Evolutionary conservation across 768 basidiomycete genomes (phyloP), one percentile per base, ranked within the genome.

Genomic region (Suillus luteus): DNA sequence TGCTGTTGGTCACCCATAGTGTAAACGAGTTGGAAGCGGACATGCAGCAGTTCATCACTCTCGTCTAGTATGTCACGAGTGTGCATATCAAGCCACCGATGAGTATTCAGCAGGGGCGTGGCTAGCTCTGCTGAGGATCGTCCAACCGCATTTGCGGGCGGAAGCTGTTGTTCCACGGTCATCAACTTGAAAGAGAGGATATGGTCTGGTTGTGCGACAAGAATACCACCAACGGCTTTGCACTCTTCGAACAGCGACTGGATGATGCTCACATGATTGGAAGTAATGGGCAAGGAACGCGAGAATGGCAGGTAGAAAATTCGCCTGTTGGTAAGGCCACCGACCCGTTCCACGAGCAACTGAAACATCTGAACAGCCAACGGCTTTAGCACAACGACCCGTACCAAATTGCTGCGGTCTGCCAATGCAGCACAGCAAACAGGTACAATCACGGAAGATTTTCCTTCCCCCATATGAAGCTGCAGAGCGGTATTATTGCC

Each of bases 391-490:
- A 75, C 70, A 11, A 77, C 66, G 27, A 78, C 72, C 55, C 78
- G 70, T 12, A 78, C 71, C 0, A 78, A 44, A 35, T 66, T 70
- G 37, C 67, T 37, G 11, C 73, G 68, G 57, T 76, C 55, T 3
- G 77, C 75, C 10, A 77, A 67, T 14, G 68, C 57, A 1, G 71
- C 64, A 3, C 64, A 66, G 24, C 66, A 66, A 19, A 77, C 69
- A 1, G 77, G 77, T 8, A 78, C 65, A 41, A 78, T 85, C 24
- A 78, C 78, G 2, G 77, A 77, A 1, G 78, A 75, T 61, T 85
- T 85, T 15, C 84, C 84, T 66, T 85, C 84, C 17, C 84, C 84
- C 84, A 85, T 85, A 60, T 84, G 83, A 14, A 85, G 78, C 62
- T 85, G 84, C 19, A 81, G 72, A 5, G 77, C 67, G 0, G 78